Evolutionary conservation across 768 basidiomycete genomes (phyloP), one percentile per base, ranked within the genome.

Genomic region (Agaricus bisporus): DNA sequence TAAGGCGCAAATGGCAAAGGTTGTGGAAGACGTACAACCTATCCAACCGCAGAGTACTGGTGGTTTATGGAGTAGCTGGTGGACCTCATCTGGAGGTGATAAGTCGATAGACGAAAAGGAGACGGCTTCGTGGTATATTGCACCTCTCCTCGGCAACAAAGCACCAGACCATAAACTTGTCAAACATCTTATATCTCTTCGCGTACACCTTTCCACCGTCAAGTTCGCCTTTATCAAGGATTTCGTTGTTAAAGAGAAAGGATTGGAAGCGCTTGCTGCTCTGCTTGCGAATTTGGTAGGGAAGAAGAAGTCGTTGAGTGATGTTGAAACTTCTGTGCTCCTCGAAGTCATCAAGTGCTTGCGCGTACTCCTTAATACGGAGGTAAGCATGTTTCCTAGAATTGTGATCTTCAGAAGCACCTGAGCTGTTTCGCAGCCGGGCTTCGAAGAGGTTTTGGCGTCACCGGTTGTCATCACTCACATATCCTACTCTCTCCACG

Each of bases 181-280:
- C 48, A 92, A 89, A 62, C 83, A 89, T 60, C 71, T 97, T 2
- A 86, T 92, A 41, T 82, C 86, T 1, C 73, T 98, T 15, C 83
- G 93, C 2, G 88, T 94, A 0, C 88, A 91, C 61, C 72, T 97
- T 1, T 90, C 92, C 2, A 94, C 92, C 0, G 89, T 87, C 0
- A 84, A 83, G 55, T 56, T 94, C 11, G 68, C 74, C 2, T 95
- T 91, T 82, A 83, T 93, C 47, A 75, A 85, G 59, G 82, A 84
- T 35, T 95, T 97, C 63, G 71, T 91, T n/a, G 71, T 74, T 1
- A 61, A 66, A 0, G 81, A 82, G 57, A 74, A 79, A 32, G 94
- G 94, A 0, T 68, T 94, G 51, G 80, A 82, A 48, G 76, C 70
- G 2, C 67, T 98, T 10, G 79, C 79, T 12, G 66, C 64, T 12